Base-by-base conservation (phyloP, 2,329 filamentous ascomycete species). In the Colletotrichum higginsianum region DNA sequence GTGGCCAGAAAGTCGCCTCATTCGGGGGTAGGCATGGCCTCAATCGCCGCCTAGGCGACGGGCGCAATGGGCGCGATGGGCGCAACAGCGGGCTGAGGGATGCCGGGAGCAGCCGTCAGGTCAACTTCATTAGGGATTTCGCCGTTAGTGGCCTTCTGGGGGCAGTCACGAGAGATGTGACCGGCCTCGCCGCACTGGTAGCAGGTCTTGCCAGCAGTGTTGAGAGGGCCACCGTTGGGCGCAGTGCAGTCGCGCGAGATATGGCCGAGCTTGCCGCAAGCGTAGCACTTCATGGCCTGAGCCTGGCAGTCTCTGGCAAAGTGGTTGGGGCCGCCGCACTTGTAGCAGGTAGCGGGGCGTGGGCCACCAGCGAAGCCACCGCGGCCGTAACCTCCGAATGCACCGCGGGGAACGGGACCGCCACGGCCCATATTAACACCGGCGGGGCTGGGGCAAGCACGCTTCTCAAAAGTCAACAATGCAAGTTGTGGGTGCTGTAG, bases 241-340 rank as follows among this genome's bases (percentile, higher is more conserved):
- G 96, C 94, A 57, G 95, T 98, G 88, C 96, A 99, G 84, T 99
- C 96, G 78, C 88, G 87, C 13, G 94, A 97, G 83, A 98, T 98
- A 86, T 98, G 73, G 62, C 94, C 94, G 77, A 97, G 91, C 87
- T 98, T 98, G 82, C 95, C 95, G 81, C 95, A 98, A 76, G 95
- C 95, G 80, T 98, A 98, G 89, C 95, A 98, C 87, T 98, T 98
- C 94, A 98, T 97, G 74, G 95, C 94, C 84, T 98, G 95, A 77
- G 96, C 95, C 87, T 98, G 96, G 88, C 96, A 99, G 80, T 99
- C 96, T 75, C 96, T 93, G 75, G 96, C 96, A 81, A 97, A 99
- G 86, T 99, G 96, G 88, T 99, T 99, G 72, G 96, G 96, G 44
- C 96, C 91, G 76, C 91, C 91, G 81, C 91, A 93, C 85, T 93